Evolutionary conservation across 768 basidiomycete species (phyloP).

Genomic region (Amanita jacksonii): DNA sequence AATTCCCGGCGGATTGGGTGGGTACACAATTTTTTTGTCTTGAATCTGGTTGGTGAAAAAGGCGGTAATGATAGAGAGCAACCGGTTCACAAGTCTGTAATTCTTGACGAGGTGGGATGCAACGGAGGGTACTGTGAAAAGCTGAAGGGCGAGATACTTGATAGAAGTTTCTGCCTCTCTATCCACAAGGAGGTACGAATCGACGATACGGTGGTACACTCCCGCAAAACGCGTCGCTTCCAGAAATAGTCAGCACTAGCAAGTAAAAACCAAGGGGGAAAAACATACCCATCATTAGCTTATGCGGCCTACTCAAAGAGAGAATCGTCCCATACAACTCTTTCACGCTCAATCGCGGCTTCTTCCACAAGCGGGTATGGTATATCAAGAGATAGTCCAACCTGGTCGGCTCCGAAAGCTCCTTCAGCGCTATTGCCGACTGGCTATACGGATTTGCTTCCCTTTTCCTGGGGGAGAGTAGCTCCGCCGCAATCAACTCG

Average conservation of each 20-base stretch:
- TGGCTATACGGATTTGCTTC: conserved; percentile 34
- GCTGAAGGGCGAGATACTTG: conserved; percentile 85
- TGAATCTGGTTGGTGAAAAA: conserved; percentile 91
- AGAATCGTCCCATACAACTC: conserved; percentile 74
- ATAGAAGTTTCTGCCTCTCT: conserved; percentile 93
- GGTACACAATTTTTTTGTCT: conserved; percentile 56
- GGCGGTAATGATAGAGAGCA: conserved; percentile 76
- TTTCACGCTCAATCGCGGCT: conserved; percentile 68
- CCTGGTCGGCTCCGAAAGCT: conserved; percentile 45
- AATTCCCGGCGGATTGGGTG: conserved; percentile 19
- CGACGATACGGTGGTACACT: conserved; percentile 80
- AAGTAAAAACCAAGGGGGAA: not conserved
- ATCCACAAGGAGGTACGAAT: conserved; percentile 86
- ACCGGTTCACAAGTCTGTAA: conserved; percentile 62
- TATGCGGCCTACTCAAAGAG: conserved; percentile 62
- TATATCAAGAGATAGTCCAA: conserved; percentile 73
- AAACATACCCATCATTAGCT: conserved; percentile 65
- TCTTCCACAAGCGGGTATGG: conserved; percentile 81
- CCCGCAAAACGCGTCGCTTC: conserved; percentile 76
- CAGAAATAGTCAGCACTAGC: not conserved
- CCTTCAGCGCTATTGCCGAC: conserved; percentile 29
- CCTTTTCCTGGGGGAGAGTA: conserved; percentile 51
- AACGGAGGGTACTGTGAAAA: conserved; percentile 87
- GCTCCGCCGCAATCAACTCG: conserved; percentile 62
- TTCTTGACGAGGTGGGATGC: conserved; percentile 68